Evolutionary conservation across 2,329 filamentous ascomycete genomes (phyloP).

Genomic region (Tolypocladium inflatum): DNA sequence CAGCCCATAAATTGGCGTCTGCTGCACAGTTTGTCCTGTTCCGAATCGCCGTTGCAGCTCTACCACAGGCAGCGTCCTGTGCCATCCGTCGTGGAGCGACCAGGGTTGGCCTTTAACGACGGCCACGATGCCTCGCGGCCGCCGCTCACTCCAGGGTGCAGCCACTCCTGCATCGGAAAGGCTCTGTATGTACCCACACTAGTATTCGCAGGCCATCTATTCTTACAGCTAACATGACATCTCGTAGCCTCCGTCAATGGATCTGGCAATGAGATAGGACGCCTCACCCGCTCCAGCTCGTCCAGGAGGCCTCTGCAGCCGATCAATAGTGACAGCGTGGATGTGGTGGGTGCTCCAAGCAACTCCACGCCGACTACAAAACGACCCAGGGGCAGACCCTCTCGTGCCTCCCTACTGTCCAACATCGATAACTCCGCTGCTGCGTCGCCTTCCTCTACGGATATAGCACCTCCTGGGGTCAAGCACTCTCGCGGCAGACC

Average conservation of each 20-base stretch:
- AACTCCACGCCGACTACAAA: conserved; percentile 2
- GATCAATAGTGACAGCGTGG: background rate
- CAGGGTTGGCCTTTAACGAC: background rate
- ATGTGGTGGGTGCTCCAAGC: background rate
- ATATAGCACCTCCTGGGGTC: background rate
- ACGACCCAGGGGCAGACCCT: conserved; percentile 15
- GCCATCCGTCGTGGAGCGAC: background rate
- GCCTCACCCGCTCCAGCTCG: conserved; percentile 16
- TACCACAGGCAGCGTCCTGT: background rate
- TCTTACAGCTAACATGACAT: background rate
- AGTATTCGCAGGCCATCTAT: too few species aligned
- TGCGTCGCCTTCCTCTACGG: conserved; percentile 1
- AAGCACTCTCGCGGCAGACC: conserved; percentile 6
- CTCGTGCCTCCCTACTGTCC: conserved; percentile 6
- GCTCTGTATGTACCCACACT: conserved; percentile 8
- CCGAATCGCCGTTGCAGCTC: background rate
- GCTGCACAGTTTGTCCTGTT: background rate
- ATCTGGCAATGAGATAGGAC: conserved; percentile 8
- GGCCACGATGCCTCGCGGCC: conserved; percentile 20
- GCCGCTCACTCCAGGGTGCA: conserved; percentile 12
- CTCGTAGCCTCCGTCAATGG: conserved; percentile 9
- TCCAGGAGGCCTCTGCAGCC: conserved; percentile 7
- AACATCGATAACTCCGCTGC: conserved; percentile 6
- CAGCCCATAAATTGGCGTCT: background rate
- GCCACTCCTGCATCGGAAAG: conserved; percentile 7